Conservation (phyloP, 768 basidiomycete genomes). For the Mrakia blollopis region DNA sequence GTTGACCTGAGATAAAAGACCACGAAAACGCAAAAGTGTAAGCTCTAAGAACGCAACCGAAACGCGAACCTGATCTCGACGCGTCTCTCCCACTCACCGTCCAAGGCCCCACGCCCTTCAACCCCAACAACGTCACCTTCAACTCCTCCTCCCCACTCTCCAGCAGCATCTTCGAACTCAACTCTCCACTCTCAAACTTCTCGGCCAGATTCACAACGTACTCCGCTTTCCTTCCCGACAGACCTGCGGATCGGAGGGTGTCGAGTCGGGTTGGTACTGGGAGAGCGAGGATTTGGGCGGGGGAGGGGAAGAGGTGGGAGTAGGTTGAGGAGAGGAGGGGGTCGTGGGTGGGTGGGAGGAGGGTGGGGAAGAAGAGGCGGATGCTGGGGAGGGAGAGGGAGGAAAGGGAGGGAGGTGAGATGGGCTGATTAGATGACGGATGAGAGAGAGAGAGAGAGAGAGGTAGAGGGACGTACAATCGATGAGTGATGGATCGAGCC, state of each 20-base stretch:
- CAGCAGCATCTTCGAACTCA: constrained; percentile 67
- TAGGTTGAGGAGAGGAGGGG: constrained; percentile 1
- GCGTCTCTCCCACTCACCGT: constrained; percentile 47
- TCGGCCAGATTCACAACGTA: constrained; percentile 78
- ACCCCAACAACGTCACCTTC: constrained; percentile 65
- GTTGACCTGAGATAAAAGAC: constrained; percentile 44
- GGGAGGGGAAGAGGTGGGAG: constrained; percentile 56
- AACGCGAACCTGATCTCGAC: not conserved
- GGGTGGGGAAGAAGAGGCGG: constrained; percentile 13
- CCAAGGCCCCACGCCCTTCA: constrained; percentile 65
- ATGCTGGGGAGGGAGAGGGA: not conserved
- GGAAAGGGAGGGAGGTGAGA: not conserved
- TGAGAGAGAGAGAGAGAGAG: not conserved
- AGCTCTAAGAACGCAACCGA: not conserved
- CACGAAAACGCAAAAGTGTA: not conserved
- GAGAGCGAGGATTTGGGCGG: constrained; percentile 57
- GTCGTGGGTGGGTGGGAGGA: constrained; percentile 13
- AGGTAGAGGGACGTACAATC: constrained; percentile 48
- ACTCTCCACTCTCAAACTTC: constrained; percentile 72
- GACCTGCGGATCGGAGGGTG: constrained; percentile 64
- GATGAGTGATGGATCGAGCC: constrained; percentile 70
- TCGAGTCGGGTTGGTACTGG: constrained; percentile 42
- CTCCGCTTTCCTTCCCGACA: constrained; percentile 81
- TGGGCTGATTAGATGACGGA: not conserved
- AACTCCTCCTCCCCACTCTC: constrained; percentile 72